Evolutionary conservation across 176 grass and related monocot species (phyloP).

Genomic region (Paspalum vaginatum): DNA sequence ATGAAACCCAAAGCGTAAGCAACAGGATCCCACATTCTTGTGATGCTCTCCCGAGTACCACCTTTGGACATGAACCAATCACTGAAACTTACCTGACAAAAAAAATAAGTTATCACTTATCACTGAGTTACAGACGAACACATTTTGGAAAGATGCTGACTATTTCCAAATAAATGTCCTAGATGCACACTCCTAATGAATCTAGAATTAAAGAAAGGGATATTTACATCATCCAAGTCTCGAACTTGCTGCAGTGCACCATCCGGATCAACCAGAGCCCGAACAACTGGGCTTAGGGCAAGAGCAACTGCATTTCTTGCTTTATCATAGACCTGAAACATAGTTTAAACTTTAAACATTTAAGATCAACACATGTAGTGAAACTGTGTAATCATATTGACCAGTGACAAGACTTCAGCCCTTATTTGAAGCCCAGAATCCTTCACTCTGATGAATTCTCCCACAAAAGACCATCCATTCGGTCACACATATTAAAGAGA

Average conservation of each 20-base stretch:
- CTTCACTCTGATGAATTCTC: background rate
- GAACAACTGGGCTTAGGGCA: slow-evolving; percentile 95
- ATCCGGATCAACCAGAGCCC: slow-evolving; percentile 93
- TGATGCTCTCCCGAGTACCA: slow-evolving; percentile 81
- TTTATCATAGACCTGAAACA: slow-evolving; percentile 90
- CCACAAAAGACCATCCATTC: background rate
- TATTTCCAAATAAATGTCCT: background rate
- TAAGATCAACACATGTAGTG: background rate
- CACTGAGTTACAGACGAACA: slow-evolving; percentile 28
- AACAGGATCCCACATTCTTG: slow-evolving; percentile 98
- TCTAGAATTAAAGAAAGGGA: slow-evolving; percentile 12
- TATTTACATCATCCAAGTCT: slow-evolving; percentile 85
- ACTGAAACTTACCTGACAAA: slow-evolving; percentile 81
- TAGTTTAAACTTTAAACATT: slow-evolving; percentile 23
- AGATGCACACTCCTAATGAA: slow-evolving; percentile 9
- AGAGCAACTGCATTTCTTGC: slow-evolving; percentile 97
- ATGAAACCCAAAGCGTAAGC: slow-evolving; percentile 98
- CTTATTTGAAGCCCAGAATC: slow-evolving; percentile 24
- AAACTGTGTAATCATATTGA: background rate
- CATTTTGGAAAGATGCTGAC: slow-evolving; percentile 37
- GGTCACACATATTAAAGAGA: background rate
- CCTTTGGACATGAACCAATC: slow-evolving; percentile 99
- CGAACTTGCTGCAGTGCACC: slow-evolving; percentile 94
- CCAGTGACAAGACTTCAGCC: background rate
- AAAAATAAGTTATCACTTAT: background rate